phyloP scores from a whole-genome alignment of 208 protist species.

The Trypanosoma congolense region DNA sequence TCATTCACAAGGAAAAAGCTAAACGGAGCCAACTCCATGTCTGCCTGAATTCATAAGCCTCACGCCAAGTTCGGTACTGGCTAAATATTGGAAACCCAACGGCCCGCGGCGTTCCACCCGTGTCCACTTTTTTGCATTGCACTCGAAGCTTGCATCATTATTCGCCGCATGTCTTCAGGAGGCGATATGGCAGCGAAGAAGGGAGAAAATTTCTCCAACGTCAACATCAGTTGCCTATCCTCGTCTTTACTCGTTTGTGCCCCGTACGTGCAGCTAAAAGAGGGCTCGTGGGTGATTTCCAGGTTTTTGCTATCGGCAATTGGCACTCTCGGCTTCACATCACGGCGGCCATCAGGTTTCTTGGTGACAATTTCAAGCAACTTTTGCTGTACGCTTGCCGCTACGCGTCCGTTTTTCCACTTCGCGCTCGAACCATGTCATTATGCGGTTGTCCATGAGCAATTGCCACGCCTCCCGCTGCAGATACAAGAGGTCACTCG shows the following conservation, averaged over 20 bases:
- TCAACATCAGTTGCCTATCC: constrained; percentile 29
- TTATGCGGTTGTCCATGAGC: constrained; percentile 80
- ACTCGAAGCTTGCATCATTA: constrained; percentile 31
- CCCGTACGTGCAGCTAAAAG: neutral
- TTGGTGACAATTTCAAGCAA: constrained; percentile 60
- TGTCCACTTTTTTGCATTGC: constrained; percentile 27
- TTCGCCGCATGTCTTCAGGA: constrained; percentile 34
- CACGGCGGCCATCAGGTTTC: constrained; percentile 3
- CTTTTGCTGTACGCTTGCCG: constrained; percentile 58
- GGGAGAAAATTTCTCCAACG: constrained; percentile 68
- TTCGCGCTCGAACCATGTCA: constrained; percentile 84
- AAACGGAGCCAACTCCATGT: constrained; percentile 59
- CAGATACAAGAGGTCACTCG: constrained; percentile 32
- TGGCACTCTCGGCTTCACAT: neutral
- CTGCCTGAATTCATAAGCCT: constrained; percentile 76
- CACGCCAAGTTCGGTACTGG: constrained; percentile 80
- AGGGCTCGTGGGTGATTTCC: neutral
- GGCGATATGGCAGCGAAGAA: constrained; percentile 79
- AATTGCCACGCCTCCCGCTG: constrained; percentile 79
- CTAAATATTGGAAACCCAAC: constrained; percentile 75
- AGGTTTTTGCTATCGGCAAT: neutral
- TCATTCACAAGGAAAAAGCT: constrained; percentile 85
- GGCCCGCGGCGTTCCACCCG: constrained; percentile 28
- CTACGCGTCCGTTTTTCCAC: constrained; percentile 52
- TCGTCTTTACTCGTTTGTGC: neutral